Percentiles rank a stretch among this genome's conserved stretches.
Conservation (phyloP, 768 basidiomycete genomes). For the Rhodotorula diobovata region DNA sequence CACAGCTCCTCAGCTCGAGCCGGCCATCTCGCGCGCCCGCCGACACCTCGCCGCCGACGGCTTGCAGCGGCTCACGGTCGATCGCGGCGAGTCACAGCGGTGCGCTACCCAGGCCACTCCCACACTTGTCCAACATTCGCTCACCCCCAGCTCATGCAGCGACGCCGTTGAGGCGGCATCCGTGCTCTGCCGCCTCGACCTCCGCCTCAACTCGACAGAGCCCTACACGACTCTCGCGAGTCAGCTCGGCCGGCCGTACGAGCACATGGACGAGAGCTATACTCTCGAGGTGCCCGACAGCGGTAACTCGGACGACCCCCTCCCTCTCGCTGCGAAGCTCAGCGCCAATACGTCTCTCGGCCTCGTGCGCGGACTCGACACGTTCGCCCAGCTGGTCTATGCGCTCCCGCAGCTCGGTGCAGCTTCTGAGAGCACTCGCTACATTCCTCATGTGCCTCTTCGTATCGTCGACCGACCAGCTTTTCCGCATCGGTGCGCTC, state of each 20-base stretch:
- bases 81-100: conserved; percentile 1
- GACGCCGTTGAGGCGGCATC: background rate
- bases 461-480: conserved; percentile 16
- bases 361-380: conserved; percentile 67
- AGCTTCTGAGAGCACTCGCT: background rate
- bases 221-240: conserved; percentile 45
- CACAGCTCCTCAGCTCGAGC: background rate
- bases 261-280: conserved; percentile 56
- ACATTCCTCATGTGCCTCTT: conserved; percentile 17
- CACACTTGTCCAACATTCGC: no score
- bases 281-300: conserved; percentile 55
- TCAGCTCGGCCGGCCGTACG: conserved; percentile 43
- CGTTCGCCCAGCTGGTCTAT: conserved; percentile 69
- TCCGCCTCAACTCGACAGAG: background rate
- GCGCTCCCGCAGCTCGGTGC: background rate
- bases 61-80: background rate
- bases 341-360: conserved; percentile 62
- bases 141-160: background rate
- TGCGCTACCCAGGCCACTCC: background rate
- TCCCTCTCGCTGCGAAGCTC: conserved; percentile 52
- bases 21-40: background rate
- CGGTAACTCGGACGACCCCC: background rate
- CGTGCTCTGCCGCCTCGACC: background rate
- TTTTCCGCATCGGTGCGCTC: conserved; percentile 16
- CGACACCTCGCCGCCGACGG: background rate